Conservation (phyloP, 768 basidiomycete species). For the Tulasnella sp. region DNA sequence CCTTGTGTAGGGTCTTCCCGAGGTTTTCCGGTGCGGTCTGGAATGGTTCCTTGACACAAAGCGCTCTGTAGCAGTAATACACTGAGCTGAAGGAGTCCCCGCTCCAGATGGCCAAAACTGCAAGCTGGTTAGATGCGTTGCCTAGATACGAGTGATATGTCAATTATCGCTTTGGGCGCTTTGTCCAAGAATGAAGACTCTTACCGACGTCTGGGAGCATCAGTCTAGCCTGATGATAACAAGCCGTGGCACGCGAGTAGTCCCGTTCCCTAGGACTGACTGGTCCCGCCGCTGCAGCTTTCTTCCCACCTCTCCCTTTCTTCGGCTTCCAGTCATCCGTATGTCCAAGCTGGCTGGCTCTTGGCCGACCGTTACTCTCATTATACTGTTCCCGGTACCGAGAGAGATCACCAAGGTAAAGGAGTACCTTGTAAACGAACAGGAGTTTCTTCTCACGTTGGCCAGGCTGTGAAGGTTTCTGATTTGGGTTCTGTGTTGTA, state of each 20-base stretch:
- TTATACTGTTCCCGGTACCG: conserved; percentile 88
- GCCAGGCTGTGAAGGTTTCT: conserved; percentile 34
- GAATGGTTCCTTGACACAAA: conserved; percentile 80
- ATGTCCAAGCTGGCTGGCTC: conserved; percentile 35
- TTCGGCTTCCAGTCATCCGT: conserved; percentile 28
- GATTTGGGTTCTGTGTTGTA: conserved; percentile 33
- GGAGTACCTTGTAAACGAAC: conserved; percentile 74
- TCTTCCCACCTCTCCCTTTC: conserved; percentile 47
- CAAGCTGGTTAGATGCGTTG: conserved; percentile 91
- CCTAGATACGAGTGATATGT: conserved; percentile 20
- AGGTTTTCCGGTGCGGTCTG: conserved; percentile 82
- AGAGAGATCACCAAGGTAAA: conserved; percentile 90
- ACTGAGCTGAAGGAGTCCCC: conserved; percentile 71
- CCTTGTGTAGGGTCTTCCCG: conserved; percentile 55
- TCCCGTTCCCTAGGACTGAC: conserved; percentile 46
- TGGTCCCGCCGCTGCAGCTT: conserved; percentile 33
- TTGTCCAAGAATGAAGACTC: conserved; percentile 11
- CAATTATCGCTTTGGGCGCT: not conserved
- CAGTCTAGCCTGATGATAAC: conserved; percentile 76
- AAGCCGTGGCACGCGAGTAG: conserved; percentile 63
- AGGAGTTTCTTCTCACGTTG: conserved; percentile 58
- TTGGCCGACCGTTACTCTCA: conserved; percentile 53
- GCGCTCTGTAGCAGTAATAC: conserved; percentile 81
- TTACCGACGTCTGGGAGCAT: conserved; percentile 77
- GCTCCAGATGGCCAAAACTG: conserved; percentile 79